Percentiles rank a stretch among this genome's conserved stretches.
Conservation (phyloP, 768 basidiomycete species). For the Dacryopinax primogenitus region DNA sequence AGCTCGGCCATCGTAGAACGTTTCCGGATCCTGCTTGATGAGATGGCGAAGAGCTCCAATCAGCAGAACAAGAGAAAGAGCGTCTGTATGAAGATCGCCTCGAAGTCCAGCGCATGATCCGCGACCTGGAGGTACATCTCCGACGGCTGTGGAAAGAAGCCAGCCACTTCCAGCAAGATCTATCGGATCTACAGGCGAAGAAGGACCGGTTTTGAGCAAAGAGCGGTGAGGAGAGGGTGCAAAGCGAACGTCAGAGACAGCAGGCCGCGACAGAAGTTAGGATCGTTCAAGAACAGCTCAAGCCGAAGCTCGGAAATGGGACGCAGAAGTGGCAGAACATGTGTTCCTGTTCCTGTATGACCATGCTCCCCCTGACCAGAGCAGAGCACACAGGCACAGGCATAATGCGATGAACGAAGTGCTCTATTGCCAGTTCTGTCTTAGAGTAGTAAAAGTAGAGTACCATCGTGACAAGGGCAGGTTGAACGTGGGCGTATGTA, state of each 20-base stretch:
- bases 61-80: slow-evolving; percentile 50
- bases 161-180: slow-evolving; percentile 62
- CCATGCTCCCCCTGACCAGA: no score
- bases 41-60: slow-evolving; percentile 51
- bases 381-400: no score
- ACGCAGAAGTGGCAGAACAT: slow-evolving; percentile 42
- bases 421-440: no score
- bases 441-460: no score
- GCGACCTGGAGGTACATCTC: slow-evolving; percentile 57
- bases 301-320: slow-evolving; percentile 36
- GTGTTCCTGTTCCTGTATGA: no score
- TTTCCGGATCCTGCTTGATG: slow-evolving; percentile 44
- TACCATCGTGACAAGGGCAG: no score
- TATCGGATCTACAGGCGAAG: slow-evolving; percentile 52
- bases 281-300: slow-evolving; percentile 49
- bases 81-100: slow-evolving; percentile 49
- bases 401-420: no score
- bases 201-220: slow-evolving; percentile 35
- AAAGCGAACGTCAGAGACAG: slow-evolving; percentile 45
- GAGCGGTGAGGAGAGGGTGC: slow-evolving; percentile 29
- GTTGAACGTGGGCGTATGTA: no score
- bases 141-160: slow-evolving; percentile 62
- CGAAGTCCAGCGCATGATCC: slow-evolving; percentile 54
- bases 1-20: slow-evolving; percentile 5
- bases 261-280: slow-evolving; percentile 54